Percentiles rank a stretch among this genome's conserved stretches.
Evolutionary conservation across 106 monocot species (phyloP).

Genomic region (Acorus gramineus): DNA sequence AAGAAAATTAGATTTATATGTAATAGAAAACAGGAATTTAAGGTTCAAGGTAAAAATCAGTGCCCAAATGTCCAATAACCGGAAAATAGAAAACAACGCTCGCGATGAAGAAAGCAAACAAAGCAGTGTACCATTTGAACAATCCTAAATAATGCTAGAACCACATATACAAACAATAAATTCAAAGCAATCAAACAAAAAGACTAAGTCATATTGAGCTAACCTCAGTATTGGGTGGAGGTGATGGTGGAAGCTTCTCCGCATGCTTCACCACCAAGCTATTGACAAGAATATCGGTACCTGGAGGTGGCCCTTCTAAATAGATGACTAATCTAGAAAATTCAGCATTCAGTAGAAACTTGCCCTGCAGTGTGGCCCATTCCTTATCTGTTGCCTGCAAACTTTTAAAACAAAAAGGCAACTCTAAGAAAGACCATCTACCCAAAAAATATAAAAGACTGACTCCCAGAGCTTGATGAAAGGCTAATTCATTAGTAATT

Average conservation of each 20-base stretch:
- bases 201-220: background rate
- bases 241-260: constrained; percentile 23
- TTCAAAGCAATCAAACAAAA: constrained; percentile 15
- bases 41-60: no score
- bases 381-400: constrained; percentile 43
- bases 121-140: no score
- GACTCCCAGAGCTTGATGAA: no score
- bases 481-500: no score
- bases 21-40: no score
- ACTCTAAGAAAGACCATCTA: background rate
- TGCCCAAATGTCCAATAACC: no score
- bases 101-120: no score
- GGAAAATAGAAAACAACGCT: no score
- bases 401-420: constrained; percentile 6
- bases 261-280: constrained; percentile 36
- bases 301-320: constrained; percentile 53
- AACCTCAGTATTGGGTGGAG: constrained; percentile 26
- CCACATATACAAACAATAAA: background rate
- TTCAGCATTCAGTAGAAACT: constrained; percentile 42
- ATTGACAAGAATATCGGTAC: constrained; percentile 47
- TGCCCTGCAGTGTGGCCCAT: constrained; percentile 52
- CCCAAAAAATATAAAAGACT: no score
- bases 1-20: no score
- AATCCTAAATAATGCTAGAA: background rate
- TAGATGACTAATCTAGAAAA: constrained; percentile 40